Percentiles rank a stretch among this genome's conserved stretches.
Evolutionary conservation across 768 basidiomycete species (phyloP).

Genomic region (Phallus indusiatus): DNA sequence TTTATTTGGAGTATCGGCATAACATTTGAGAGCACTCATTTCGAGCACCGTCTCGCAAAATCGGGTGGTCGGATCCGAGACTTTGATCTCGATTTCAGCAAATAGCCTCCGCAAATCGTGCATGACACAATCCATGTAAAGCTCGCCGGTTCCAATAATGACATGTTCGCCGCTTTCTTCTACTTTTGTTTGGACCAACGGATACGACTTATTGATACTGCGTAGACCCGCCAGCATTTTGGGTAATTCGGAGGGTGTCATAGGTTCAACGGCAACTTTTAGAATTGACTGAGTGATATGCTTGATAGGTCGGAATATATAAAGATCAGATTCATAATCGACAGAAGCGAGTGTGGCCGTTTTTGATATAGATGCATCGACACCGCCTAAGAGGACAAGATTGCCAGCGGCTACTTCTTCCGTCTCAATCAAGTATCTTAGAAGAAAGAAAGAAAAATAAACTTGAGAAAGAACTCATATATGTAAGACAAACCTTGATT

Average conservation of each 20-base stretch:
- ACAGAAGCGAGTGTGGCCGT: slow-evolving; percentile 78
- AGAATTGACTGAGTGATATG: slow-evolving; percentile 96
- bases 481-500: slow-evolving; percentile 61
- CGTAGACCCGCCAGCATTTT: slow-evolving; percentile 98
- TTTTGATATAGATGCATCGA: slow-evolving; percentile 91
- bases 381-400: slow-evolving; percentile 83
- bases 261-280: slow-evolving; percentile 97
- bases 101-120: slow-evolving; percentile 89
- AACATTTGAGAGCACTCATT: slow-evolving; percentile 96
- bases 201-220: slow-evolving; percentile 97
- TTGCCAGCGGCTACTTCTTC: slow-evolving; percentile 89
- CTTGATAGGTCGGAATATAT: slow-evolving; percentile 93
- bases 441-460: slow-evolving; percentile 3
- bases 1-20: slow-evolving; percentile 99
- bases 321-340: slow-evolving; percentile 73
- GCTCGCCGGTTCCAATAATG: slow-evolving; percentile 90
- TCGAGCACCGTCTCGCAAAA: slow-evolving; percentile 98
- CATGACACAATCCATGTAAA: slow-evolving; percentile 95
- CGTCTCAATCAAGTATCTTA: slow-evolving; percentile 82
- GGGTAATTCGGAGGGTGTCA: slow-evolving; percentile 92
- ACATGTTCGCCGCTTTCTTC: slow-evolving; percentile 99
- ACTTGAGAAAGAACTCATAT: not conserved
- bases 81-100: slow-evolving; percentile 99
- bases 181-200: slow-evolving; percentile 87
- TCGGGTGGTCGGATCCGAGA: slow-evolving; percentile 96